These are phyloP conservation scores for Apiotrichum mycotoxinovorans DNA, from an alignment of 1,284 basidiomycete species.

Conservation along the genomic window DNA sequence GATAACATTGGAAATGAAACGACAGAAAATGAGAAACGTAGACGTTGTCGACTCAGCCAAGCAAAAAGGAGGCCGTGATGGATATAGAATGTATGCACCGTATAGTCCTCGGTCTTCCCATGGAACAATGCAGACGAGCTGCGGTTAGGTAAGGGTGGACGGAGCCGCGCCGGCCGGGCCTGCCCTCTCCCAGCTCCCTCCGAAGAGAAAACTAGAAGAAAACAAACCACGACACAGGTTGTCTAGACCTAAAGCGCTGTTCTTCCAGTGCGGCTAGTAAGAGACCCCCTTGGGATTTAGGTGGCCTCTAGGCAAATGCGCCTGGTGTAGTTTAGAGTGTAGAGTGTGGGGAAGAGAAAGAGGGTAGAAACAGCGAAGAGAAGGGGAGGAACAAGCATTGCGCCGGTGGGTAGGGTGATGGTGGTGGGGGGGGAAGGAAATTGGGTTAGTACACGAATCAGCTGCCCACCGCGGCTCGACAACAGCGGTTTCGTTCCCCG, in stretches of 20 bases:
- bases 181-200: neutral
- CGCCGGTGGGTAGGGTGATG: neutral
- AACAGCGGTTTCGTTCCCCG: too few relatives aligned
- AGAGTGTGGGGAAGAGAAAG: neutral
- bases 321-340: constrained; percentile 8
- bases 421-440: too few relatives aligned
- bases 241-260: constrained; percentile 24
- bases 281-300: constrained; percentile 18
- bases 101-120: constrained; percentile 22
- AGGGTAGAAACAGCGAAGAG: neutral
- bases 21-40: too few relatives aligned
- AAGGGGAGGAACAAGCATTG: neutral
- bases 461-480: too few relatives aligned
- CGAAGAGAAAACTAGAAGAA: neutral
- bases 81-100: constrained; percentile 14
- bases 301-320: constrained; percentile 25
- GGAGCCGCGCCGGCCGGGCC: constrained; percentile 16
- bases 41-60: too few relatives aligned
- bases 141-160: constrained; percentile 20
- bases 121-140: neutral
- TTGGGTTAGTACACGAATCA: too few relatives aligned
- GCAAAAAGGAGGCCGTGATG: too few relatives aligned
- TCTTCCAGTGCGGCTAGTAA: constrained; percentile 25
- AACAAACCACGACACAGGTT: constrained; percentile 16
- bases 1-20: too few relatives aligned